Evolutionary conservation across 305 asterid species (phyloP).

Genomic region (Solanum hybrid): DNA sequence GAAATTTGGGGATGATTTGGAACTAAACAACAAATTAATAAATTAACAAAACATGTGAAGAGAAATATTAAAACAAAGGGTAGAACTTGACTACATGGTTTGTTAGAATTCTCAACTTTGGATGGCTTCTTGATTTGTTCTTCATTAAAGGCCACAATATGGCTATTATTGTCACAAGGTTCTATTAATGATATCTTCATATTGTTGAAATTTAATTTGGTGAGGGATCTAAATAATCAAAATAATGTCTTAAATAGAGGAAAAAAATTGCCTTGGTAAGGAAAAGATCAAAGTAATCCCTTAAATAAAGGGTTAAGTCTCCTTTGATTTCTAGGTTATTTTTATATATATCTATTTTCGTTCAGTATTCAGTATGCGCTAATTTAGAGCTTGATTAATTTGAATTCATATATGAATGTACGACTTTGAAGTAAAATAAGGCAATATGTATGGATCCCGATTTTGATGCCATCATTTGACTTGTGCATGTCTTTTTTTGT

Average conservation of each 20-base stretch:
- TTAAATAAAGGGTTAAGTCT: neutral
- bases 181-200: neutral
- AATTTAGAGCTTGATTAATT: neutral
- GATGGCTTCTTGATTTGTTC: neutral
- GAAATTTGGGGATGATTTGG: neutral
- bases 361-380: neutral
- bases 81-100: neutral
- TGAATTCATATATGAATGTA: neutral
- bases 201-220: neutral
- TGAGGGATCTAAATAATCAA: neutral
- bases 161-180: neutral
- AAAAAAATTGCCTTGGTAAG: neutral
- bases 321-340: neutral
- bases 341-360: no score
- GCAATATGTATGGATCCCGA: neutral
- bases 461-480: neutral
- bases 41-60: neutral
- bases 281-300: neutral
- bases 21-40: neutral
- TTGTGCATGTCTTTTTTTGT: neutral
- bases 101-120: neutral
- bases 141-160: neutral
- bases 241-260: neutral
- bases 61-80: neutral
- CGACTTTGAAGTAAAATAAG: neutral